A percentile compares a stretch with the other conserved stretches of the same genome.
phyloP scores from a whole-genome alignment of 2,329 filamentous ascomycete genomes.

The Nemania sp. region DNA sequence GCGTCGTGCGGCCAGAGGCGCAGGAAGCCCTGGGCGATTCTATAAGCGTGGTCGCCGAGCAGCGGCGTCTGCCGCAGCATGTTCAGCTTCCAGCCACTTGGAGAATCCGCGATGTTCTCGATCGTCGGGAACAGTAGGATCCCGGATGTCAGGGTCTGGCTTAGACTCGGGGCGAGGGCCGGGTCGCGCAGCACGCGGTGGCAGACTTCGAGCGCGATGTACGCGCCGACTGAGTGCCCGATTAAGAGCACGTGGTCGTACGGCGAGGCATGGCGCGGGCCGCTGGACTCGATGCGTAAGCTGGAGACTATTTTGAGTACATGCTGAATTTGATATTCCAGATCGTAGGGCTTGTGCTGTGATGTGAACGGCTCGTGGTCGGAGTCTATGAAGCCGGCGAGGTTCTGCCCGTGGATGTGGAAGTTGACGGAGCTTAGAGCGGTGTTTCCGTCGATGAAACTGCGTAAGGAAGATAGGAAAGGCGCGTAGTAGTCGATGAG shows the following conservation, averaged over 20 bases:
- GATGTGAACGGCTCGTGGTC: constrained; percentile 53
- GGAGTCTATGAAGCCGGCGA: constrained; percentile 60
- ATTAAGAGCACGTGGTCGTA: constrained; percentile 67
- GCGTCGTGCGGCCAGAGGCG: constrained; percentile 44
- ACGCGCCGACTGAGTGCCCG: constrained; percentile 75
- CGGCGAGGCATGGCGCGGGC: constrained; percentile 39
- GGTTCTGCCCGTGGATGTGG: constrained; percentile 61
- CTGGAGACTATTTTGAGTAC: constrained; percentile 45
- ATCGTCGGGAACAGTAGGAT: constrained; percentile 76
- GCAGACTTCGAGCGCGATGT: constrained; percentile 71
- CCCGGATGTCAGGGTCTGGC: constrained; percentile 52
- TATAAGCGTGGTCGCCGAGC: constrained; percentile 47
- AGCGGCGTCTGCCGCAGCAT: constrained; percentile 47
- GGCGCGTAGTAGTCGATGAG: constrained; percentile 72
- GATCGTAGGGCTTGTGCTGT: constrained; percentile 49
- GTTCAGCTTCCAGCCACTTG: constrained; percentile 58
- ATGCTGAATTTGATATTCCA: constrained; percentile 57
- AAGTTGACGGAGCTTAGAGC: constrained; percentile 43
- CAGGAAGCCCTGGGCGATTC: constrained; percentile 47
- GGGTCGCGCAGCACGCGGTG: constrained; percentile 54
- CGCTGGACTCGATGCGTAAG: constrained; percentile 36
- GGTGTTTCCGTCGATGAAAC: constrained; percentile 50
- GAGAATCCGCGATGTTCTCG: constrained; percentile 67
- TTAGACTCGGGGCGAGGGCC: constrained; percentile 42
- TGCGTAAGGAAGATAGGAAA: constrained; percentile 64